phyloP scores from a whole-genome alignment of 1,284 basidiomycete genomes.

The Rhodotorula sp. region DNA sequence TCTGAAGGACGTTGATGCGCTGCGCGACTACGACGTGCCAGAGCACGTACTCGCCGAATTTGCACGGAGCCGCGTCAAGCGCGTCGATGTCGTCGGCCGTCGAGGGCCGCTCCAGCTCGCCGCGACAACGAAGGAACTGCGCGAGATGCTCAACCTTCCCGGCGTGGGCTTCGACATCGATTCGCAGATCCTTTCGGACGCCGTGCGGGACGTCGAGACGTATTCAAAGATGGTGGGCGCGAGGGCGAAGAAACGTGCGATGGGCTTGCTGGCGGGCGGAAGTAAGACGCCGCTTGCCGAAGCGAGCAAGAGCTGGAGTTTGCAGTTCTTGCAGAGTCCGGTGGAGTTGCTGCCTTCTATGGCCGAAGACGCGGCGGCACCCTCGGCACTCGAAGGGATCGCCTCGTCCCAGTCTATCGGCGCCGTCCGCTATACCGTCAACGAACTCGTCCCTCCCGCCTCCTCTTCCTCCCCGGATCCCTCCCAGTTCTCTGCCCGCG shows the following conservation, averaged over 20 bases:
- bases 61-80: slow-evolving; percentile 62
- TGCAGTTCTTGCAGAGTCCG: slow-evolving; percentile 77
- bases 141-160: slow-evolving; percentile 80
- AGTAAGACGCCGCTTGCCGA: slow-evolving; percentile 52
- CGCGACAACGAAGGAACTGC: slow-evolving; percentile 90
- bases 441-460: slow-evolving; percentile 28
- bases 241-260: slow-evolving; percentile 54
- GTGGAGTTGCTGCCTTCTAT: slow-evolving; percentile 53
- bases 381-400: background rate
- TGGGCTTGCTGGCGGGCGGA: slow-evolving; percentile 55
- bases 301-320: slow-evolving; percentile 67
- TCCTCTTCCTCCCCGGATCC: slow-evolving; percentile 21
- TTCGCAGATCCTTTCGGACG: slow-evolving; percentile 46
- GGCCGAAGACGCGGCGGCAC: slow-evolving; percentile 5
- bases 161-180: slow-evolving; percentile 62
- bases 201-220: slow-evolving; percentile 46
- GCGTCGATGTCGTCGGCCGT: slow-evolving; percentile 80
- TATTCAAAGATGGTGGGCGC: slow-evolving; percentile 43
- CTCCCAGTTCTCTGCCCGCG: slow-evolving; percentile 6
- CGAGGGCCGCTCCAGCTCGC: slow-evolving; percentile 86
- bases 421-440: slow-evolving; percentile 34
- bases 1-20: slow-evolving; percentile 62
- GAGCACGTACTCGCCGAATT: slow-evolving; percentile 70
- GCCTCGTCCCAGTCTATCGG: slow-evolving; percentile 10
- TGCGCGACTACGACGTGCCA: slow-evolving; percentile 79